A percentile compares a stretch with the other conserved stretches of the same genome.
These are phyloP conservation scores for Jaapia argillacea DNA, from an alignment of 768 basidiomycete genomes.

Conservation along the genomic window DNA sequence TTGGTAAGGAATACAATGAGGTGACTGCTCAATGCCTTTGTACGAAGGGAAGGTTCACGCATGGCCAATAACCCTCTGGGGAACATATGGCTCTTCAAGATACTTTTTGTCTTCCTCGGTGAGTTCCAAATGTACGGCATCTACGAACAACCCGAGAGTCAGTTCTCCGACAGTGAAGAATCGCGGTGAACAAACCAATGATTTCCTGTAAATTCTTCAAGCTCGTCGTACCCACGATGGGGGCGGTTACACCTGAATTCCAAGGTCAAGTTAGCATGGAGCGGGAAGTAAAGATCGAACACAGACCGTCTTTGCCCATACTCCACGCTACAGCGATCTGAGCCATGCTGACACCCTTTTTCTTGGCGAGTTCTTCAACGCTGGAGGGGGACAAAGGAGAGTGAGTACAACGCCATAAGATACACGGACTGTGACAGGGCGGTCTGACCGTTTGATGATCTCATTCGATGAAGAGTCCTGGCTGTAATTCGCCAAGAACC, in stretches of 20 bases:
- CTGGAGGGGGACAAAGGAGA: constrained; percentile 8
- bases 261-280: neutral
- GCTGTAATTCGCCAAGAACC: neutral
- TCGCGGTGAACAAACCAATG: constrained; percentile 3
- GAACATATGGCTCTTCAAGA: constrained; percentile 28
- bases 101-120: constrained; percentile 31
- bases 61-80: neutral
- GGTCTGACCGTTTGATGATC: constrained; percentile 11
- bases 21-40: neutral
- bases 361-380: constrained; percentile 31
- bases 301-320: constrained; percentile 21
- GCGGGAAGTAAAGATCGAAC: constrained; percentile 9
- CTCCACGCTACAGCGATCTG: constrained; percentile 38
- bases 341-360: constrained; percentile 30
- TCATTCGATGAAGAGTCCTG: constrained; percentile 3
- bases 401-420: too few relatives aligned
- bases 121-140: constrained; percentile 16
- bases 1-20: too few relatives aligned
- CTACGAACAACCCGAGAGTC: constrained; percentile 10
- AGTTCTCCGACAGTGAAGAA: constrained; percentile 14
- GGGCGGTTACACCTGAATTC: neutral
- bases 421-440: too few relatives aligned
- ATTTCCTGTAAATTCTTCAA: neutral
- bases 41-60: neutral
- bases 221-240: neutral